Percentiles rank a stretch among this genome's conserved stretches.
phyloP scores from a whole-genome alignment of 257 asterid species.

The Solanum piurae region DNA sequence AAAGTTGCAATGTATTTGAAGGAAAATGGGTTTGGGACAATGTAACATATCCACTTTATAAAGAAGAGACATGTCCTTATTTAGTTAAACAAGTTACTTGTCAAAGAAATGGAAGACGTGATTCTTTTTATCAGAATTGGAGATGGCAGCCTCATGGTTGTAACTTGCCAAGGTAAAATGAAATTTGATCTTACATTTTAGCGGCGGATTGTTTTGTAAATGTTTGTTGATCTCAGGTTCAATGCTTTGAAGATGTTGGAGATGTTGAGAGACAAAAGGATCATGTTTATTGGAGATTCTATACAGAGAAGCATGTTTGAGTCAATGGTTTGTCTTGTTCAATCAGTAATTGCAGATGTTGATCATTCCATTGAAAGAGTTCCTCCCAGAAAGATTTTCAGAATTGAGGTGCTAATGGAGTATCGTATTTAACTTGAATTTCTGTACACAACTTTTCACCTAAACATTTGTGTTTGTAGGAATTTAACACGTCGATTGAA shows the following conservation, averaged over 20 bases:
- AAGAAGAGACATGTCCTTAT: constrained; percentile 60
- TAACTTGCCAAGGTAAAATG: constrained; percentile 58
- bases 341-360: constrained; percentile 45
- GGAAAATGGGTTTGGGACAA: constrained; percentile 80
- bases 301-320: constrained; percentile 92
- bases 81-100: constrained; percentile 82
- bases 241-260: constrained; percentile 66
- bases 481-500: constrained; percentile 69
- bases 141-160: constrained; percentile 82
- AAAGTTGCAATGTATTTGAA: constrained; percentile 64
- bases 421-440: background rate
- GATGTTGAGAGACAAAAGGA: constrained; percentile 68
- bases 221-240: constrained; percentile 30
- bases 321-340: constrained; percentile 79
- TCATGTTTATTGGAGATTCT: constrained; percentile 89
- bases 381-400: constrained; percentile 69
- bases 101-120: constrained; percentile 64
- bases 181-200: no score
- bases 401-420: constrained; percentile 40
- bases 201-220: background rate
- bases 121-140: constrained; percentile 79
- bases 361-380: constrained; percentile 44
- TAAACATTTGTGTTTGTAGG: constrained; percentile 20
- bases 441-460: background rate
- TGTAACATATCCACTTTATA: constrained; percentile 49